phyloP scores from a whole-genome alignment of 106 monocot genomes.

The Agapanthus africanus region DNA sequence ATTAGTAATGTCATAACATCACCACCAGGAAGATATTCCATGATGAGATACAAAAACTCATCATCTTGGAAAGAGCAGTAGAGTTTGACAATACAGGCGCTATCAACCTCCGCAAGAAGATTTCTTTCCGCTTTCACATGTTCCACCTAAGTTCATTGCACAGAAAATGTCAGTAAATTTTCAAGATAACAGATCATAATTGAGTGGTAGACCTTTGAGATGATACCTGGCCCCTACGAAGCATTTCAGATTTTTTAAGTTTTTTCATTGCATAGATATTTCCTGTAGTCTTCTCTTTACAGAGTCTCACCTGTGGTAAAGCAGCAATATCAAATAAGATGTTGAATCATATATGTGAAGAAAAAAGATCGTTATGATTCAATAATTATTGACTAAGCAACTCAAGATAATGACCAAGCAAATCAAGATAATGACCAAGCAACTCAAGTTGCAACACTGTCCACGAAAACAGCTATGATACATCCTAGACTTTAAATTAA shows the following conservation, averaged over 20 bases:
- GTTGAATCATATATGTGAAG: neutral
- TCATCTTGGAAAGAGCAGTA: no score
- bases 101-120: slow-evolving; percentile 47
- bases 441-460: no score
- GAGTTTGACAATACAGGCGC: no score
- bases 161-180: slow-evolving; percentile 10
- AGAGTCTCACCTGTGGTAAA: slow-evolving; percentile 34
- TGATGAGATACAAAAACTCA: no score
- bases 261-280: slow-evolving; percentile 21
- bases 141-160: slow-evolving; percentile 28
- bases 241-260: slow-evolving; percentile 61
- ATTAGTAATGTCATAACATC: no score
- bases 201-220: neutral
- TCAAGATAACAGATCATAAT: slow-evolving; percentile 1
- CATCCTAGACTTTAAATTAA: no score
- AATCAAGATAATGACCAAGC: no score
- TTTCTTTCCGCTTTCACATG: slow-evolving; percentile 64
- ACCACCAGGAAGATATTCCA: no score
- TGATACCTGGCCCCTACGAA: slow-evolving; percentile 44
- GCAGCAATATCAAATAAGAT: neutral
- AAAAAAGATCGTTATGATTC: neutral
- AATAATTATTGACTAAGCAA: no score
- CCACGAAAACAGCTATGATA: no score
- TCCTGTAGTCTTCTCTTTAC: slow-evolving; percentile 32
- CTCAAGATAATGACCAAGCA: no score